Conservation (phyloP, 2,329 filamentous ascomycete genomes). For the Capronia epimyces region DNA sequence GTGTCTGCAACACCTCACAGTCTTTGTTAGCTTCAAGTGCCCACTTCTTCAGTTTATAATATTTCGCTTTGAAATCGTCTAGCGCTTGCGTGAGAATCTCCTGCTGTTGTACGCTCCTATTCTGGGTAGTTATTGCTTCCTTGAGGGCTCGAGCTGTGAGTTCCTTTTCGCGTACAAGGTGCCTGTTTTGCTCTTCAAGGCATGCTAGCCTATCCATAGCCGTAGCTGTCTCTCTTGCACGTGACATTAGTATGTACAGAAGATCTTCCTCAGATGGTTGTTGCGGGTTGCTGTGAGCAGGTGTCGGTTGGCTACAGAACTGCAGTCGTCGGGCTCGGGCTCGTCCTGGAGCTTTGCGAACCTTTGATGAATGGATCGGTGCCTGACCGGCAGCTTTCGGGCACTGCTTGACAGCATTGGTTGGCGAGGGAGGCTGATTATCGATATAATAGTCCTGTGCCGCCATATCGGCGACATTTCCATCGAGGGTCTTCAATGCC, state of each 20-base stretch:
- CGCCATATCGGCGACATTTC: neutral
- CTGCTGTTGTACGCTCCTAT: slow-evolving; percentile 9
- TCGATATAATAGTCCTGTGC: neutral
- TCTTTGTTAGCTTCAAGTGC: slow-evolving; percentile 24
- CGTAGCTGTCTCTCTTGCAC: slow-evolving; percentile 8
- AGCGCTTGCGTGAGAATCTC: slow-evolving; percentile 5
- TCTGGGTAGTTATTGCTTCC: slow-evolving; percentile 2
- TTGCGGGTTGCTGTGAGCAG: neutral
- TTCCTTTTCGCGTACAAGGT: slow-evolving; percentile 9
- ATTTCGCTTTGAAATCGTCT: slow-evolving; percentile 18
- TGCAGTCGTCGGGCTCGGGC: neutral
- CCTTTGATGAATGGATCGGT: neutral
- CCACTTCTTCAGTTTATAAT: slow-evolving; percentile 26
- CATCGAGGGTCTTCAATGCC: neutral
- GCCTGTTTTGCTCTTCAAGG: slow-evolving; percentile 7
- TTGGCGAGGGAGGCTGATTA: neutral
- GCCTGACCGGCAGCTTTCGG: neutral
- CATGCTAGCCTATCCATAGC: slow-evolving; percentile 4
- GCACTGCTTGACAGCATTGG: neutral
- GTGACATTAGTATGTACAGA: slow-evolving; percentile 22
- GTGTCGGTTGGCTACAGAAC: neutral
- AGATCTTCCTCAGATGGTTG: slow-evolving; percentile 25
- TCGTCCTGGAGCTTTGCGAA: neutral
- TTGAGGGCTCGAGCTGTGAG: slow-evolving; percentile 7
- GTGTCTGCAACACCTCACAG: slow-evolving; percentile 14